These are phyloP conservation scores for Stenogyne calaminthoides DNA, from an alignment of 305 asterid genomes.

Conservation along the genomic window DNA sequence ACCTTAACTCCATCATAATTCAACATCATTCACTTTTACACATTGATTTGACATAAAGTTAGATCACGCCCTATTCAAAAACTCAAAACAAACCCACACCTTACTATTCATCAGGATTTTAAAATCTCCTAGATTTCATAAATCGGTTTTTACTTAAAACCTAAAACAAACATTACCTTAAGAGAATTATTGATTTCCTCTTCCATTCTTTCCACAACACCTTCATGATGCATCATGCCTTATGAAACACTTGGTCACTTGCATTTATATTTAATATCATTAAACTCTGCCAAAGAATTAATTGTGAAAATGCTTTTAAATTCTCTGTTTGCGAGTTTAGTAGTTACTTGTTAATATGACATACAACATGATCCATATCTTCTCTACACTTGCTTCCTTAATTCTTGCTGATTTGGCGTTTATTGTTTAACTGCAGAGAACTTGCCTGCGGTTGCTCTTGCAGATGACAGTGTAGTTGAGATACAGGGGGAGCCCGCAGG, in stretches of 20 bases:
- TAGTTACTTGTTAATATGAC: background rate
- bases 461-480: conserved; percentile 88
- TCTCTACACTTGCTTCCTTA: conserved; percentile 12
- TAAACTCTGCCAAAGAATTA: background rate
- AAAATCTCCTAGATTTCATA: too few relatives aligned
- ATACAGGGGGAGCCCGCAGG: conserved; percentile 82
- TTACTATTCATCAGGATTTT: too few relatives aligned
- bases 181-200: background rate
- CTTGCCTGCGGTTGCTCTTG: conserved; percentile 73
- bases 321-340: background rate
- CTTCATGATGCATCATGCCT: conserved; percentile 14
- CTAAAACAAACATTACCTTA: background rate
- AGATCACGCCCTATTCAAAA: too few relatives aligned
- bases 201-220: background rate
- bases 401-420: conserved; percentile 13
- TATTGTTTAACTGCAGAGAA: conserved; percentile 50
- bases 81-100: too few relatives aligned
- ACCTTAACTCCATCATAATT: too few relatives aligned
- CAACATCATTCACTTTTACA: too few relatives aligned
- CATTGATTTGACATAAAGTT: too few relatives aligned
- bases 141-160: too few relatives aligned
- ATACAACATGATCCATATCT: background rate
- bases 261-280: background rate
- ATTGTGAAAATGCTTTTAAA: conserved; percentile 10
- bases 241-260: conserved; percentile 6